phyloP scores from a whole-genome alignment of 2,329 filamentous ascomycete genomes.

The Aspergillus floridensis region DNA sequence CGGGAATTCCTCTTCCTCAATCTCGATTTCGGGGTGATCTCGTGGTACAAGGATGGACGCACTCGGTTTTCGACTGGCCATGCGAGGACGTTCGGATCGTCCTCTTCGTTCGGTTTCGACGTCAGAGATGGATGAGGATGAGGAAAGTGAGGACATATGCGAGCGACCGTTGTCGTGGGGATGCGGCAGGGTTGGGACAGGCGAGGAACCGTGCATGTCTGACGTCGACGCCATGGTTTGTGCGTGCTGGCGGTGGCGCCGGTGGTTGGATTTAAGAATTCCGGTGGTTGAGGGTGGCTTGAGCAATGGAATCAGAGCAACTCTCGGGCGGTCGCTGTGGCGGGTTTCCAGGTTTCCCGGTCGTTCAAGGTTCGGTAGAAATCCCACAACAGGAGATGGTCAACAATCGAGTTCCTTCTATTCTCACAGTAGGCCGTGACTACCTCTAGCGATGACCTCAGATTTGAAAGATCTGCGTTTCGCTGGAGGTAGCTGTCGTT shows the following conservation, averaged over 20 bases:
- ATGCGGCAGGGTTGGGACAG: slow-evolving; percentile 40
- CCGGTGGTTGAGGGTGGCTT: slow-evolving; percentile 16
- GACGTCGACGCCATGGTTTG: slow-evolving; percentile 35
- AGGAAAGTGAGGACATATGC: slow-evolving; percentile 43
- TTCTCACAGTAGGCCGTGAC: slow-evolving; percentile 20
- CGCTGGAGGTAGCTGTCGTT: slow-evolving; percentile 39
- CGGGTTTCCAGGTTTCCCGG: slow-evolving; percentile 7
- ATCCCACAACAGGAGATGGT: not conserved
- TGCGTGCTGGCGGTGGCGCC: slow-evolving; percentile 12
- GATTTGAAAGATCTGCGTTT: slow-evolving; percentile 36
- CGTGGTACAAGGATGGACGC: slow-evolving; percentile 79
- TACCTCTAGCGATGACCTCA: slow-evolving; percentile 41
- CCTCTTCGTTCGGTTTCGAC: slow-evolving; percentile 44
- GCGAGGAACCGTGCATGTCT: slow-evolving; percentile 38
- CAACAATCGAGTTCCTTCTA: slow-evolving; percentile 3
- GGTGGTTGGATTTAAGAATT: slow-evolving; percentile 11
- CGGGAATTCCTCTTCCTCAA: slow-evolving; percentile 72
- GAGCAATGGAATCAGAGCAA: slow-evolving; percentile 7
- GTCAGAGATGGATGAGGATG: slow-evolving; percentile 50
- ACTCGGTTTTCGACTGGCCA: slow-evolving; percentile 73
- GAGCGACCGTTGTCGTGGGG: slow-evolving; percentile 39
- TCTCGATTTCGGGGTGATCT: slow-evolving; percentile 70
- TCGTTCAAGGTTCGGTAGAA: too few species aligned
- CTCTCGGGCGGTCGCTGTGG: slow-evolving; percentile 12
- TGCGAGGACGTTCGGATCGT: slow-evolving; percentile 59